These are phyloP conservation scores for Racocetra persica DNA, from an alignment of 371 early-diverging fungal genomes.

Conservation along the genomic window DNA sequence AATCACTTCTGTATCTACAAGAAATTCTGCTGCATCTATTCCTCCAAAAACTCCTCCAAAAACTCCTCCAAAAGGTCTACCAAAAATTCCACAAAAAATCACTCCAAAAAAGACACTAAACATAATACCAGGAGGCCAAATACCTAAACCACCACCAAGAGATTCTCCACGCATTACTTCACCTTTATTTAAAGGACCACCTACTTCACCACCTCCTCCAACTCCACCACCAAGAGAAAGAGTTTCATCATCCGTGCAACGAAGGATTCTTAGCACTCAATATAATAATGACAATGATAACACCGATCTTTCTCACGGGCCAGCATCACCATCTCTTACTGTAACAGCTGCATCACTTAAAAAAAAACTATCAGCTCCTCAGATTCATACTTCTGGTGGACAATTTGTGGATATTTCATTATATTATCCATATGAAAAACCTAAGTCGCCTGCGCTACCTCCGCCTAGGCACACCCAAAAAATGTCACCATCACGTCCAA, in stretches of 20 bases:
- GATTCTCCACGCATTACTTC: constrained; percentile 20
- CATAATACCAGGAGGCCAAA: background rate
- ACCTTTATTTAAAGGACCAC: constrained; percentile 43
- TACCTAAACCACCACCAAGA: constrained; percentile 26
- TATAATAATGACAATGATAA: no score
- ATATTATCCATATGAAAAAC: no score
- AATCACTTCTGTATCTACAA: background rate
- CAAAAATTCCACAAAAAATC: background rate
- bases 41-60: background rate
- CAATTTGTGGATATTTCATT: no score
- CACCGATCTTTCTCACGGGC: no score
- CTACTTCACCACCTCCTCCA: constrained; percentile 43
- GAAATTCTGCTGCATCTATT: background rate
- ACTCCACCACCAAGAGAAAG: constrained; percentile 39
- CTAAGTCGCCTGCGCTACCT: no score
- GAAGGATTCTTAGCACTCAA: background rate
- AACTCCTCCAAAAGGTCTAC: background rate
- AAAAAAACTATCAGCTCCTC: no score
- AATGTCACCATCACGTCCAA: background rate
- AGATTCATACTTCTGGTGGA: no score
- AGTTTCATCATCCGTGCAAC: constrained; percentile 32
- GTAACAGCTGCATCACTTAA: no score
- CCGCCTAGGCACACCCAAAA: no score
- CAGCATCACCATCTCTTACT: background rate
- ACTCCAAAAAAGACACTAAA: background rate